These are phyloP conservation scores for Scenedesmus sp. DNA, from an alignment of 163 green algal species.

Conservation along the genomic window DNA sequence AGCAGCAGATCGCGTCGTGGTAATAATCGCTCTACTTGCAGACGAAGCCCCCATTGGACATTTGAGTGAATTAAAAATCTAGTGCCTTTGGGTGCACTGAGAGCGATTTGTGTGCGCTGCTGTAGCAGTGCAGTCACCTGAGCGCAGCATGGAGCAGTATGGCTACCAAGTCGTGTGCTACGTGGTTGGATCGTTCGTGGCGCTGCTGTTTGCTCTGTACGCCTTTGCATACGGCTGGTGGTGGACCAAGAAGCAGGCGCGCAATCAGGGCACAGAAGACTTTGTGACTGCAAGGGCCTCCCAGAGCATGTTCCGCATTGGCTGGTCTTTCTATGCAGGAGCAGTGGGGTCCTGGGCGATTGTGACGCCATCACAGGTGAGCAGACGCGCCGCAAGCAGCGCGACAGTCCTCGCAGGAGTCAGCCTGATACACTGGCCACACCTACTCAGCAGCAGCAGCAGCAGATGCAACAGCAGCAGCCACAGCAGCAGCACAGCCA, in stretches of 20 bases:
- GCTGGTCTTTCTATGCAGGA: slow-evolving; percentile 74
- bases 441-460: background rate
- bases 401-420: background rate
- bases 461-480: background rate
- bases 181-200: slow-evolving; percentile 31
- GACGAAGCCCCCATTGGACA: background rate
- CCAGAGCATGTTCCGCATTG: slow-evolving; percentile 63
- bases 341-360: slow-evolving; percentile 81
- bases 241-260: slow-evolving; percentile 10
- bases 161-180: slow-evolving; percentile 40
- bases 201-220: slow-evolving; percentile 27
- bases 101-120: background rate
- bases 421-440: background rate
- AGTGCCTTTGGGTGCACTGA: background rate
- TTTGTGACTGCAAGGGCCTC: slow-evolving; percentile 56
- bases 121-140: background rate
- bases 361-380: slow-evolving; percentile 47
- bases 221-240: slow-evolving; percentile 48
- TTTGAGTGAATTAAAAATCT: background rate
- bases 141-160: slow-evolving; percentile 24
- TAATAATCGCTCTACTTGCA: background rate
- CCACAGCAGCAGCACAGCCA: background rate
- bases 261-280: slow-evolving; percentile 42
- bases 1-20: background rate
- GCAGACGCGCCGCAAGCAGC: background rate